Conservation (phyloP, 2,329 filamentous ascomycete species). For the Aotearoamyces nothofagi region DNA sequence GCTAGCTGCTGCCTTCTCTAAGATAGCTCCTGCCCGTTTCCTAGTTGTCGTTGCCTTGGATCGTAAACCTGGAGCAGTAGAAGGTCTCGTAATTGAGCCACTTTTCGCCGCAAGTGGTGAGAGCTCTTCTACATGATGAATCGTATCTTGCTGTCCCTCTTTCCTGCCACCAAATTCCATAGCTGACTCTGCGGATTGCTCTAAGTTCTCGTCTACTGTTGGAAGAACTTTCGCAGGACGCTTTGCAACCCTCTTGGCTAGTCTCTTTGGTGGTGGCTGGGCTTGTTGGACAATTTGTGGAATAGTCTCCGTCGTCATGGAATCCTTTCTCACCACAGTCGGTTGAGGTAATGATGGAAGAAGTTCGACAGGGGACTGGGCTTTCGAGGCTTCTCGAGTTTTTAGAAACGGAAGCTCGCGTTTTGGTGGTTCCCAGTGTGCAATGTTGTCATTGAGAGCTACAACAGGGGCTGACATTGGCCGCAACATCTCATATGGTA, state of each 20-base stretch:
- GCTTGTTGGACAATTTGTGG: neutral
- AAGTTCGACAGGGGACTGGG: conserved; percentile 5
- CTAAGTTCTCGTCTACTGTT: conserved; percentile 1
- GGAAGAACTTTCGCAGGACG: conserved; percentile 1
- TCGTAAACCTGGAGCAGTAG: conserved; percentile 7
- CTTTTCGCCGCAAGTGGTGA: conserved; percentile 11
- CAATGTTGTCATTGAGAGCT: neutral
- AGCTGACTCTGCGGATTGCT: conserved; percentile 1
- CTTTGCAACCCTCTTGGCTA: conserved; percentile 4
- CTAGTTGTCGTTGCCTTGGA: conserved; percentile 8
- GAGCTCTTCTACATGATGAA: conserved; percentile 5
- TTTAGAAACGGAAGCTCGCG: conserved; percentile 14
- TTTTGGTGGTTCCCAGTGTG: conserved; percentile 10
- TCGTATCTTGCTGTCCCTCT: too few species aligned
- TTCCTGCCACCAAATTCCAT: too few species aligned
- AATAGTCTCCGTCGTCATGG: neutral
- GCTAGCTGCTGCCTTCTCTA: neutral
- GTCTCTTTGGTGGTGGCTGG: conserved; percentile 6
- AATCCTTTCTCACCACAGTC: conserved; percentile 7
- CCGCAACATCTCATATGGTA: neutral
- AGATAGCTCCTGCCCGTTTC: conserved; percentile 7
- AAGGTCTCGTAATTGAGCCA: conserved; percentile 5
- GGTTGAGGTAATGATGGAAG: conserved; percentile 13
- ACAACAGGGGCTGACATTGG: neutral
- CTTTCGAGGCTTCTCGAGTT: conserved; percentile 2